Percentiles rank a stretch among this genome's conserved stretches.
Conservation (phyloP, 2,329 filamentous ascomycete genomes). For the Fusarium incarnatum region DNA sequence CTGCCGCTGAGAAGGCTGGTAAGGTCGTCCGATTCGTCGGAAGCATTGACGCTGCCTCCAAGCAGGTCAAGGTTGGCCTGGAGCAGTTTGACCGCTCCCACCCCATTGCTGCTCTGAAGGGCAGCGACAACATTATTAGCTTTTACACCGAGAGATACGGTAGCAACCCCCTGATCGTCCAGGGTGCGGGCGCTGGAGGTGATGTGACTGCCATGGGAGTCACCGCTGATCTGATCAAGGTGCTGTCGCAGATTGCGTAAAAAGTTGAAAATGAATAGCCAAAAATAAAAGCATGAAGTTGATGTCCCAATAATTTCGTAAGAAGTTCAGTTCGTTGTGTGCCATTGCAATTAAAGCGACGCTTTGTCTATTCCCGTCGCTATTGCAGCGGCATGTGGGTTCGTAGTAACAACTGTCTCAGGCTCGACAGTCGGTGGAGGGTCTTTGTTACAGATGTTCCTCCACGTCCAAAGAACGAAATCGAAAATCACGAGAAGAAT, state of each 20-base stretch:
- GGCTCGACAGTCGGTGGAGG: conserved; percentile 28
- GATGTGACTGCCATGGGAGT: conserved; percentile 99
- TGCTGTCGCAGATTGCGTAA: conserved; percentile 75
- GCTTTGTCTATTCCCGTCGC: conserved; percentile 42
- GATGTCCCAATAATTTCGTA: background rate
- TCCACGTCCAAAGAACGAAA: conserved; percentile 65
- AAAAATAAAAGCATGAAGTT: conserved; percentile 38
- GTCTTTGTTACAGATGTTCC: conserved; percentile 50
- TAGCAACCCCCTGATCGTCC: conserved; percentile 89
- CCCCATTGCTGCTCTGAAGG: conserved; percentile 93
- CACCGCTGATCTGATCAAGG: conserved; percentile 91
- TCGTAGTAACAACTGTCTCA: conserved; percentile 31
- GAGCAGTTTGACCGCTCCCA: conserved; percentile 89
- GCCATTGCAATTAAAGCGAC: conserved; percentile 29
- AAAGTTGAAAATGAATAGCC: conserved; percentile 31
- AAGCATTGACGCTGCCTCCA: conserved; percentile 85
- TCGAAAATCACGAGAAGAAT: conserved; percentile 63
- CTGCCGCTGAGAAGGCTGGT: conserved; percentile 84
- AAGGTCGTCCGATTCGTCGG: conserved; percentile 96
- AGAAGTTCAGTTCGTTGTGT: conserved; percentile 9
- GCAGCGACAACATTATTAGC: conserved; percentile 98
- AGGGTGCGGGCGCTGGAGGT: conserved; percentile 92
- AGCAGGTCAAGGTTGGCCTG: conserved; percentile 89
- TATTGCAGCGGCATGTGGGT: conserved; percentile 39
- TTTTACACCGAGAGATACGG: conserved; percentile 98